Base-by-base conservation (phyloP, 2,329 filamentous ascomycete species). In the Coleophoma eucalyptorum region DNA sequence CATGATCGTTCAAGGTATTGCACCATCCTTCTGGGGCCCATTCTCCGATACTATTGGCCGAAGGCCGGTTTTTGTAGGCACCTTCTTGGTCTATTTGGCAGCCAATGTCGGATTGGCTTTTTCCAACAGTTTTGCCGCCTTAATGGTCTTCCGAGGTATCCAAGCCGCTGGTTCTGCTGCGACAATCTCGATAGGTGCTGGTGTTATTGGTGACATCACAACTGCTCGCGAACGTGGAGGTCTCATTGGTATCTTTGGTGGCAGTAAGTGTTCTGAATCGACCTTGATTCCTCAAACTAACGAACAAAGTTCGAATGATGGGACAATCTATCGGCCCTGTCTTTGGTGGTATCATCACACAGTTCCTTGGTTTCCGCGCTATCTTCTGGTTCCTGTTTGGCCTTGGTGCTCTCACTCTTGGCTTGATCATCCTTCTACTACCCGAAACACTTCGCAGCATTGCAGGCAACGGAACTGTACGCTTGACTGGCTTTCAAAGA, bases 1-100 rank as follows among this genome's bases (percentile, higher is more conserved):
- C 55, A 72, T 77, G 62, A 67, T 79, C 46, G 64, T 78, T 4
- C 77, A 80, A 62, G 78, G 73, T 5, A 60, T 79, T 15, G 70
- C 74, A 3, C 76, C 77, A 0, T 65, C 55, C 15, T 65, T 79
- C 46, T 79, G 73, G 71, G 73, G 72, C 7, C 69, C 74, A 0
- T 62, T 80, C 8, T 74, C 75, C 1, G 77, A 80, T 54, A 64
- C 65, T 0, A 54, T 71, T 5, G 77, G 77, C 0, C 69, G 77
- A 3, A 68, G 76, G 13, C 46, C 56, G 32, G 59, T 55, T 13
- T 62, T 59, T 38, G 58, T 61, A 37, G 56, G 67, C 20, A 74
- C 73, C 1, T 74, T 80, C 33, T 32, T 65, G 19, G 69, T 79
- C 10, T 79, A 78, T 48, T 68, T 76, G 4, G 50, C 68, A 7